Percentiles rank a stretch among this genome's conserved stretches.
phyloP scores from a whole-genome alignment of 1,284 basidiomycete species.

The Tilletia horrida region DNA sequence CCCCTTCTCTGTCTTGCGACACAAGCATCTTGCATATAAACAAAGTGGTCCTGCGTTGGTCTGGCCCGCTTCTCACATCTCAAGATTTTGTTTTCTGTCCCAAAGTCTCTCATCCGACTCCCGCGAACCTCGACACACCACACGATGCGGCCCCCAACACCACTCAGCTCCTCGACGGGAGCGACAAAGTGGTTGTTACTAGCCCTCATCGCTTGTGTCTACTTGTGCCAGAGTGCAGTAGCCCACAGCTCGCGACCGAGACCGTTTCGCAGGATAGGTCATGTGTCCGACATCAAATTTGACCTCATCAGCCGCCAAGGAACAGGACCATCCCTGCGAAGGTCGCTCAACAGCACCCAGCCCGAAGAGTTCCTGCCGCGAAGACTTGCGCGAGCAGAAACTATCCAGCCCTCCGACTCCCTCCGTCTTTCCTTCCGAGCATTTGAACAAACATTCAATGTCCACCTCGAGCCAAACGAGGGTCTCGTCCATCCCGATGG shows the following conservation, averaged over 20 bases:
- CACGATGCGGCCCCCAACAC: no score
- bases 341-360: not conserved
- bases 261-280: constrained; percentile 21
- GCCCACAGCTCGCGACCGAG: constrained; percentile 6
- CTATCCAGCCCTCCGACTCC: constrained; percentile 22
- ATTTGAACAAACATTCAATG: constrained; percentile 40
- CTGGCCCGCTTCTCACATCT: no score
- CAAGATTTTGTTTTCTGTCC: no score
- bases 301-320: constrained; percentile 20
- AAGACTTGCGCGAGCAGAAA: not conserved
- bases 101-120: no score
- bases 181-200: not conserved
- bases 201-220: not conserved
- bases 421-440: constrained; percentile 42
- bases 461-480: constrained; percentile 43
- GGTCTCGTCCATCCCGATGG: constrained; percentile 44
- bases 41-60: no score
- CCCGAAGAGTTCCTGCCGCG: constrained; percentile 4
- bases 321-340: not conserved
- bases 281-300: constrained; percentile 22
- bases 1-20: no score
- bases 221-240: no score
- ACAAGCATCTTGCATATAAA: no score
- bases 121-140: no score
- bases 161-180: not conserved